Base-by-base conservation (phyloP, 371 early-diverging fungal genomes). In the Amoeboradix gromovi region DNA sequence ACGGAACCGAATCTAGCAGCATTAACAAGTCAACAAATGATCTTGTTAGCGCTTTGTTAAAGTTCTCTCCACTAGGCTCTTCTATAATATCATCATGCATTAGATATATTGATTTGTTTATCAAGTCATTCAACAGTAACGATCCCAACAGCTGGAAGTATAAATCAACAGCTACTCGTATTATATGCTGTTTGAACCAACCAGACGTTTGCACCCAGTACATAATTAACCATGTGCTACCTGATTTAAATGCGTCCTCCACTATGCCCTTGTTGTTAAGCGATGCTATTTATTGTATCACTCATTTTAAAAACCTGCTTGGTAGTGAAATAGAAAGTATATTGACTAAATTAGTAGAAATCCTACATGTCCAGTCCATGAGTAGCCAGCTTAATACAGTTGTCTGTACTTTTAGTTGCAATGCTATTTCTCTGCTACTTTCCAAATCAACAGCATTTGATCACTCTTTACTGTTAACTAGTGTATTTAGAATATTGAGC, bases 1-100 rank as follows among this genome's bases (percentile, higher is more conserved):
- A 95, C 74, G 91, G 91, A 31, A 84, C 87, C 30, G 85, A 48
- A 5, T 48, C 48, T 12, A 48, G 5, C 48, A 48, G 48, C 48
- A 48, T 48, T 48, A 48, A 5, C 5, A 48, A 48, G 22, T 48
- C 48, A 5, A 48, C 48, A 48, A 12, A 5, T 12, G 48, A 48
- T 5, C 48, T 48, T 48, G 48, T 48, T 22, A 48, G 22, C 5
- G 48, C 22, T 48, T 48, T 48, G 22, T 5, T 48, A 48, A 22
- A 48, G 22, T 48, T 22, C 5, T 48, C 48, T 12, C 48, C 48
- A 48, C 5, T 48, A 48, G 22, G 48, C 48, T 48, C 48, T 48
- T 12, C 12, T 22, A 48, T 48, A 12, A 48, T 22, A 48, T 22
- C 5, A 22, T 48, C 48, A 12, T 48, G 48, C 22, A 12, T 48